Evolutionary conservation across 176 grass and related monocot genomes (phyloP), one percentile per base, ranked within the genome.

Genomic region (Phoenix roebelenii): DNA sequence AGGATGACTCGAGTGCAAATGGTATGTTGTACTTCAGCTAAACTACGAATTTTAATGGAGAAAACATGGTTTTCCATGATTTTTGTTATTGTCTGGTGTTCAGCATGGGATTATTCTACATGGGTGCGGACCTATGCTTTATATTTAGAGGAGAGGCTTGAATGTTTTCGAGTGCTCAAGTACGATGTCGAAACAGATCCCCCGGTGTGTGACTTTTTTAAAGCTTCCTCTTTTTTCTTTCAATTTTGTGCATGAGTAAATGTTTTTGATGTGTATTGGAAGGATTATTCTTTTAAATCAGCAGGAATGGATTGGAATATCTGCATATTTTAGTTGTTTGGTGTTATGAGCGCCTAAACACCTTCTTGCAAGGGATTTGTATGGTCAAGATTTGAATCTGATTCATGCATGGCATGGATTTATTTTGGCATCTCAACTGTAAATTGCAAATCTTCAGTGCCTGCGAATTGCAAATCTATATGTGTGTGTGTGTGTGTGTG

Each of bases 81-180:
- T 63, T 15, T 39, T 39, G 22, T 63, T 64, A 7, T 78, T 68
- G 4, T 71, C 63, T 22, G 51, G 1, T 79, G 50, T 78, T 73
- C 72, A 97, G 93, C 93, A 23, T 97, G 87, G 93, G 87, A 97
- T 69, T 90, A 88, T 76, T 97, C 93, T 35, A 81, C 81, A n/a
- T 97, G 93, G 93, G 76, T 91, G 20, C 81, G 93, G 49, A 69
- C 80, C 65, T 97, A 97, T 51, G 93, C 93, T 58, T 71, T 97
- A 50, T 97, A 71, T 70, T 79, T 97, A 60, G 93, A 97, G 74
- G 93, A 97, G 75, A 97, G 71, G 57, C 76, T 97, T 18, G 93
- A 97, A 69, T 78, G 69, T 59, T 88, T 85, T 62, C 80, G 76
- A 14, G 79, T 97, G 49, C 75, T 97, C 25, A 91, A 85, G 55